Conservation (phyloP, 2,329 filamentous ascomycete species). For the Sclerotinia spermophila region DNA sequence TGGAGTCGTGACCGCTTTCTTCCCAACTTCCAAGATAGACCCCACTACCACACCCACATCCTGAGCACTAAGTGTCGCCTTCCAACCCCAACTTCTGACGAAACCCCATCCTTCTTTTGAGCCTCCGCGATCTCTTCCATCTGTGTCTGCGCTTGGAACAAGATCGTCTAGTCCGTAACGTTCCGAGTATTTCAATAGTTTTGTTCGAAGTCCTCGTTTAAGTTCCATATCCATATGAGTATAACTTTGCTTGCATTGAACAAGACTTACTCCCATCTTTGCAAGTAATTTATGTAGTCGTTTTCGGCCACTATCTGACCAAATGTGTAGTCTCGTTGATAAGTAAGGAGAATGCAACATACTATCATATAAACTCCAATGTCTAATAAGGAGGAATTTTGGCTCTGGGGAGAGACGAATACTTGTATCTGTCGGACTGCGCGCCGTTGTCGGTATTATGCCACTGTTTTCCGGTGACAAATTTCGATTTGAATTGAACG, state of each 20-base stretch:
- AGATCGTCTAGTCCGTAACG: slow-evolving; percentile 92
- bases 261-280: slow-evolving; percentile 95
- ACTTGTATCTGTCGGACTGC: slow-evolving; percentile 84
- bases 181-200: slow-evolving; percentile 85
- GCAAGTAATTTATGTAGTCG: slow-evolving; percentile 89
- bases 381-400: slow-evolving; percentile 83
- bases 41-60: slow-evolving; percentile 93
- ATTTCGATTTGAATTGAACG: slow-evolving; percentile 55
- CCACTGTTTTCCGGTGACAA: slow-evolving; percentile 65
- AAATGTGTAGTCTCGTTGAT: slow-evolving; percentile 86
- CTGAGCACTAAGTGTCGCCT: slow-evolving; percentile 85
- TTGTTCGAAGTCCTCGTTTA: slow-evolving; percentile 79
- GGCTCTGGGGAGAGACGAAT: slow-evolving; percentile 93
- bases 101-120: slow-evolving; percentile 95
- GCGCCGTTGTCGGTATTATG: slow-evolving; percentile 84
- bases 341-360: slow-evolving; percentile 98
- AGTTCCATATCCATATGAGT: slow-evolving; percentile 98
- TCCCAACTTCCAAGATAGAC: slow-evolving; percentile 88
- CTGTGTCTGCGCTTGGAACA: slow-evolving; percentile 73
- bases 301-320: slow-evolving; percentile 86
- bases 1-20: slow-evolving; percentile 36
- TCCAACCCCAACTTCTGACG: slow-evolving; percentile 96
- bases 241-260: slow-evolving; percentile 92
- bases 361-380: slow-evolving; percentile 97
- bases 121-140: slow-evolving; percentile 64